Evolutionary conservation across 2,329 filamentous ascomycete genomes (phyloP), one percentile per base, ranked within the genome.

Genomic region (Plenodomus biglobosus): DNA sequence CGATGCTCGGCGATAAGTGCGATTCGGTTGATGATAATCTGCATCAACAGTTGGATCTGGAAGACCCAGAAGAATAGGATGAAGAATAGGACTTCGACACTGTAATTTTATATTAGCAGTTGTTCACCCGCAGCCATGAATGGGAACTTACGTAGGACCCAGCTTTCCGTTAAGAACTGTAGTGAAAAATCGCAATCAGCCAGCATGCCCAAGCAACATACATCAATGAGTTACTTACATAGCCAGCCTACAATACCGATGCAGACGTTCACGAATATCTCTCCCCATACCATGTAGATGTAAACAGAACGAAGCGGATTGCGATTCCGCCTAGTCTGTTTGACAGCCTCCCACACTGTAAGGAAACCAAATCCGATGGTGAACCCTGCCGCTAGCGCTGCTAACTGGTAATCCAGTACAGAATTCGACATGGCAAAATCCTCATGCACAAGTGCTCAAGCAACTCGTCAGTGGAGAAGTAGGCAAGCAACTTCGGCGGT

Each of bases 1-100:
- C 65, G 67, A 37, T 75, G 66, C 13, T 77, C 72, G 11, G 76
- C 71, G 30, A 82, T 75, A 34, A 82, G 72, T 0, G 74, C 71
- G 18, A 81, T 76, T 44, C 80, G 74, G 55, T 81, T 82, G 61
- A 81, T 76, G 53, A 82, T 80, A 39, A 82, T 81, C 54, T 81
- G 78, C 66, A 81, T 74, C 1, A 81, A 56, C 1, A 80, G 65
- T 50, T 81, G 79, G 13, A 80, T 74, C 34, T 70, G 50, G 21
- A 67, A 66, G 1, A 66, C 62, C 67, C 67, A 70, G 34, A 59
- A 62, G 38, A 67, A 48, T 4, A 70, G 53, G 40, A 69, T 66
- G 45, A 64, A 66, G 56, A 69, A 69, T 2, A 70, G 48, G 4
- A 67, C 62, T 2, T 62, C 61, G 2, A 69, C 50, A 40, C 65